phyloP scores from a whole-genome alignment of 163 green algal genomes.

The Scenedesmus sp. region DNA sequence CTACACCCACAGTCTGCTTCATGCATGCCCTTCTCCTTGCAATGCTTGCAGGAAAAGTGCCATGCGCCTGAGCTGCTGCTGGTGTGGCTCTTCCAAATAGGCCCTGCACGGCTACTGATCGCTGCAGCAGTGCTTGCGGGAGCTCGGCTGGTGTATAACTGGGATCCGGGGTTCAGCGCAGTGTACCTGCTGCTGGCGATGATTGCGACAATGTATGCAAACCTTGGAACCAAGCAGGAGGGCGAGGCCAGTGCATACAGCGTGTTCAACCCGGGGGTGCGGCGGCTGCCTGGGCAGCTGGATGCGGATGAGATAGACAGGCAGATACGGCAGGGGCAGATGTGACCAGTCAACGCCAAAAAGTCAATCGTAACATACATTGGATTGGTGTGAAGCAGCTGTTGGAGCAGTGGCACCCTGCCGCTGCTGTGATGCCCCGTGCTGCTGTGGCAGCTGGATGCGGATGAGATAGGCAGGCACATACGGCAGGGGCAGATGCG shows the following conservation, averaged over 20 bases:
- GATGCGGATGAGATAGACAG: conserved; percentile 80
- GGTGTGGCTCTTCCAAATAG: conserved; percentile 49
- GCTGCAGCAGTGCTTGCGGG: conserved; percentile 14
- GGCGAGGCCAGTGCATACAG: conserved; percentile 78
- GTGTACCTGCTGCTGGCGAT: conserved; percentile 61
- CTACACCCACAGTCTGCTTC: background rate
- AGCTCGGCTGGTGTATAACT: conserved; percentile 15
- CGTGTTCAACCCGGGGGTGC: conserved; percentile 79
- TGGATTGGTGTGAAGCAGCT: no score
- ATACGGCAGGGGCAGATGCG: conserved; percentile 69
- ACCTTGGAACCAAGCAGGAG: conserved; percentile 68
- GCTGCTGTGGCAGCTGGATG: conserved; percentile 44
- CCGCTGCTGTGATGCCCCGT: no score
- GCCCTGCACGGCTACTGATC: conserved; percentile 13
- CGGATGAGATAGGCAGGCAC: conserved; percentile 79
- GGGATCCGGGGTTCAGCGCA: conserved; percentile 45
- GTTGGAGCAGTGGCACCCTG: no score
- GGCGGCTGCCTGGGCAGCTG: conserved; percentile 75
- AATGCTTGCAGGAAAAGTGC: conserved; percentile 26
- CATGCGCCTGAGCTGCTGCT: conserved; percentile 47
- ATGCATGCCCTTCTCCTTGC: background rate
- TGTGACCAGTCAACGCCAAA: conserved; percentile 9
- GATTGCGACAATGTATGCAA: conserved; percentile 69
- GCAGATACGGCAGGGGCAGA: conserved; percentile 74
- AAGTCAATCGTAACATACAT: no score